Base-by-base conservation (phyloP, 2,329 filamentous ascomycete genomes). In the Fusarium tuaranense region DNA sequence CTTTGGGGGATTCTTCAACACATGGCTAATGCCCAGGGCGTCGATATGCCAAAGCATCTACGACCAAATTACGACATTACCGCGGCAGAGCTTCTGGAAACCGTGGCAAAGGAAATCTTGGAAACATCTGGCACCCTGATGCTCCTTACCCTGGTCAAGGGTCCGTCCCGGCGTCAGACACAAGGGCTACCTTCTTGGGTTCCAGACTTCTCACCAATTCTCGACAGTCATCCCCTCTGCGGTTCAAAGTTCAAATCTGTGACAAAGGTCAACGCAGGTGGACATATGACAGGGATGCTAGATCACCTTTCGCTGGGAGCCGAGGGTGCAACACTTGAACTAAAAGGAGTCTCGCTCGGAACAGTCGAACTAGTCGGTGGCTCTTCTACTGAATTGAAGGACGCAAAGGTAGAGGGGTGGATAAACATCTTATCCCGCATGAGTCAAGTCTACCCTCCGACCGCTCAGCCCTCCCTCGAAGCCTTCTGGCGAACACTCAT, bases 401-500 rank as follows among this genome's bases (percentile, higher is more conserved):
- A 48, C 4, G 30, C n/a, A 30, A 36, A 14, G 20, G 4, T 48
- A 7, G 41, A 63, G 7, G n/a, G 27, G 7, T 63, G 60, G 60
- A 44, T 36, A 20, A 25, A 38, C 8, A 63, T 63, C 30, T 25
- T 63, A 32, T 10, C 20, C 9, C 9, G 9, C 5, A 51, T 63
- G 30, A 32, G 25, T 9, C 7, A 34, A 13, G 32, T 48, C 41
- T 63, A 62, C 30, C 18, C 10, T 7, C 41, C 10, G 3, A 63
- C 60, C 2, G 32, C 20, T 3, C 41, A 63, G 41, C 27, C 60
- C n/a, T 36, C 60, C 10, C 8, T 48, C 6, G 41, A 63, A 38
- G 60, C 41, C n/a, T 63, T 63, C 20, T 63, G 30, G 60, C 30
- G 41, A 10, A 63, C 41, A n/a, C 8, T 63, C 16, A 63, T 63